phyloP scores from a whole-genome alignment of 2,329 filamentous ascomycete genomes.

The Pseudogymnoascus sp. region DNA sequence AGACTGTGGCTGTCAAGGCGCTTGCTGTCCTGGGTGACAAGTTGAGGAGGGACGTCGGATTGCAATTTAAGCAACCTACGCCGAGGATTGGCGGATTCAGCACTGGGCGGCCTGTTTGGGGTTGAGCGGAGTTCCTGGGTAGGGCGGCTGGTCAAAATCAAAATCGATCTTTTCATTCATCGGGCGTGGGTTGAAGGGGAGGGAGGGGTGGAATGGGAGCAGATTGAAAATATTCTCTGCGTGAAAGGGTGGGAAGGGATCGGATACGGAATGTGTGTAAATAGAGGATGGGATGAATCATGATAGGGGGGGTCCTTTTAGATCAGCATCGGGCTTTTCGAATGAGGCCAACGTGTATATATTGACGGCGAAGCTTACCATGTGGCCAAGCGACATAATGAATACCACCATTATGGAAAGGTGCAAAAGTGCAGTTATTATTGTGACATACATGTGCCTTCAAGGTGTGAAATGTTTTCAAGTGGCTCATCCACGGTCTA shows the following conservation, averaged over 20 bases:
- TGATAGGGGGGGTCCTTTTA: neutral
- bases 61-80: constrained; percentile 26
- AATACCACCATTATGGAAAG: neutral
- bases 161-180: neutral
- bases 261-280: neutral
- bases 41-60: constrained; percentile 41
- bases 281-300: neutral
- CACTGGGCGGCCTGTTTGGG: neutral
- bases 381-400: neutral
- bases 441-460: neutral
- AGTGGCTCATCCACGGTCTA: neutral
- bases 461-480: neutral
- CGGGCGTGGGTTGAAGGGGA: neutral
- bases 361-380: neutral
- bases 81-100: neutral
- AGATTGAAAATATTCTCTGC: neutral
- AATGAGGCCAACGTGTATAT: neutral
- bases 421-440: neutral
- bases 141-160: neutral
- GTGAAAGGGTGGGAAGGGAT: neutral
- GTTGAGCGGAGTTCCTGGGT: neutral
- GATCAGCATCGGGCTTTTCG: neutral
- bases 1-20: constrained; percentile 42
- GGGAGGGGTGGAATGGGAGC: neutral
- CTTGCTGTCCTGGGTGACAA: constrained; percentile 46